Percentiles rank a stretch among this genome's conserved stretches.
phyloP scores from a whole-genome alignment of 2,329 filamentous ascomycete species.

The Elsinoe ampelina region DNA sequence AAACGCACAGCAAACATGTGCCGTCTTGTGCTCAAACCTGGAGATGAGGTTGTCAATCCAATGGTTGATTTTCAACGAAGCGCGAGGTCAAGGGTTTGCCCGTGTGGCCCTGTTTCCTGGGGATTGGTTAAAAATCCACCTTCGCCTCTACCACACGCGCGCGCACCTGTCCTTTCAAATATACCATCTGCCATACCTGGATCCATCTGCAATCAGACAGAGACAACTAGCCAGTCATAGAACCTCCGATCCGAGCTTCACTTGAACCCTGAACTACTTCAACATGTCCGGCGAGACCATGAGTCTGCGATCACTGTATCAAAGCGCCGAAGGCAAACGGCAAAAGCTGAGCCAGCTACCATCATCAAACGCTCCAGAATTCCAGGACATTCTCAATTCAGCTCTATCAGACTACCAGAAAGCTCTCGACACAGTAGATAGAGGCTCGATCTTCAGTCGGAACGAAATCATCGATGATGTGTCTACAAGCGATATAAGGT shows the following conservation, averaged over 20 bases:
- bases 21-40: background rate
- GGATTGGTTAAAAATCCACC: background rate
- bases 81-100: background rate
- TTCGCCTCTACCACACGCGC: background rate
- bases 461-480: slow-evolving; percentile 88
- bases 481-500: slow-evolving; percentile 73
- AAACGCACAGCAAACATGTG: background rate
- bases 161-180: background rate
- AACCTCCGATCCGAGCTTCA: no score
- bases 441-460: slow-evolving; percentile 73
- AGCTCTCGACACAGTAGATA: slow-evolving; percentile 59
- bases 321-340: slow-evolving; percentile 46
- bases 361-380: slow-evolving; percentile 55
- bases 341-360: slow-evolving; percentile 52
- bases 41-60: background rate
- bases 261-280: background rate
- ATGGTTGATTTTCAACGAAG: background rate
- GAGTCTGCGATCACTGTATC: slow-evolving; percentile 47
- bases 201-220: background rate
- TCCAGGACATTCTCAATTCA: slow-evolving; percentile 56
- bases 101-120: background rate
- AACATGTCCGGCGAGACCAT: slow-evolving; percentile 40
- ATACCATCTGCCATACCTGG: background rate
- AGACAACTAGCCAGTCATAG: background rate
- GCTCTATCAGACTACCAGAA: slow-evolving; percentile 64